Evolutionary conservation across 768 basidiomycete species (phyloP), one percentile per base, ranked within the genome.

Genomic region (Psilocybe sp.): DNA sequence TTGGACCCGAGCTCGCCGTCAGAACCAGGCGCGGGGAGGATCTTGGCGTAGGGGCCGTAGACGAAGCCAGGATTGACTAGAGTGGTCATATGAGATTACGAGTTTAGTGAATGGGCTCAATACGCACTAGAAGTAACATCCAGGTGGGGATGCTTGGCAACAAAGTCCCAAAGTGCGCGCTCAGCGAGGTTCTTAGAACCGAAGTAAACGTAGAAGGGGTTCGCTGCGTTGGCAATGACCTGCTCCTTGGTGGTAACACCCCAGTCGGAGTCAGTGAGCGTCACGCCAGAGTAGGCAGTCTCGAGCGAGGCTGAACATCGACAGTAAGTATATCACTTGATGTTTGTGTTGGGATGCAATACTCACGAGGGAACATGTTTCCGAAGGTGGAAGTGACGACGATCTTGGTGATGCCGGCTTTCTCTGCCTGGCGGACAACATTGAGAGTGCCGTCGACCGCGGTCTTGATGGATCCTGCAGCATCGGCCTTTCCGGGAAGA

Each of bases 131-230:
- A 66, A 14, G 67, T 61, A 45, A 74, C 40, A 41, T 71, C 70
- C 20, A 73, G 51, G 15, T 67, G 41, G 14, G 71, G 66, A 49
- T 75, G 66, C 18, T 63, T 53, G 36, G 60, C 56, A 5, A 64
- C 72, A 46, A 72, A 72, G 12, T 70, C 58, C 73, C 74, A 74
- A 11, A 67, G 64, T 2, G 70, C 69, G 19, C 56, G 54, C 55
- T 77, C 75, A 5, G 72, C 67, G 9, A 74, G 52, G 10, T 60
- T 58, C 49, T 78, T 78, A 15, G 69, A 61, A n/a, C 66, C 66
- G 19, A 65, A 60, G 59, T 77, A 78, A 42, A 64, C 58, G 38
- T 65, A 69, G 28, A 59, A 55, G 0, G 59, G 57, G 0, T 61
- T 54, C 6, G 54, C 53, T 9, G 23, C 23, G 23, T 63, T 53